phyloP scores from a whole-genome alignment of 768 basidiomycete genomes.

The Phanerochaete sordida region DNA sequence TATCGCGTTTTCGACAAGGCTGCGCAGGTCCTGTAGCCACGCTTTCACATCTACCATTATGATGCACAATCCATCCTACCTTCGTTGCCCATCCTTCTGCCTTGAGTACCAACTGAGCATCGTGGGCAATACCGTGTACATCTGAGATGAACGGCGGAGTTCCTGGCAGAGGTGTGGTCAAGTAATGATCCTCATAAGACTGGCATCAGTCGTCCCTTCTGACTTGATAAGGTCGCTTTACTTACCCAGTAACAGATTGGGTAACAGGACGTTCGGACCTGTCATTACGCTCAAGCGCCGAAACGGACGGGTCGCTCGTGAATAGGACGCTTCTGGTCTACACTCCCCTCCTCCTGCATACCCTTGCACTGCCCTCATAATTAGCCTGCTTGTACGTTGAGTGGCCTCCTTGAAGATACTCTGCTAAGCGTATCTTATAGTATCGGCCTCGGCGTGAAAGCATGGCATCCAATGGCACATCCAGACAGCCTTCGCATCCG shows the following conservation, averaged over 20 bases:
- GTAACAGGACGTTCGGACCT: too few species aligned
- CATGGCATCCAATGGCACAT: slow-evolving; percentile 4
- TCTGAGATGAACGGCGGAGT: too few species aligned
- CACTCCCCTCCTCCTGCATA: background rate
- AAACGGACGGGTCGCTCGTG: background rate
- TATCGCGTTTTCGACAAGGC: background rate
- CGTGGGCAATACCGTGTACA: too few species aligned
- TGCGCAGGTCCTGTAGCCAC: background rate
- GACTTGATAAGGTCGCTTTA: too few species aligned
- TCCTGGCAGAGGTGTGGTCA: too few species aligned
- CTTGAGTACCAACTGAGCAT: too few species aligned
- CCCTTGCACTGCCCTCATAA: background rate
- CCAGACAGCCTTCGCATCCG: slow-evolving; percentile 27
- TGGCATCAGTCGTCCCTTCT: too few species aligned
- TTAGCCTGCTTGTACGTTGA: background rate
- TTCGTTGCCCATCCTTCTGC: too few species aligned
- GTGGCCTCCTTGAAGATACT: background rate
- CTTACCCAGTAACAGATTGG: too few species aligned
- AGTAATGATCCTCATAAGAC: too few species aligned
- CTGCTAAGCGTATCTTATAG: background rate
- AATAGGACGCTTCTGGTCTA: background rate
- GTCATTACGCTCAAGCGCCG: background rate
- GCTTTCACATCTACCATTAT: background rate
- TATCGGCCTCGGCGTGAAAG: background rate
- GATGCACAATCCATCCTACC: too few species aligned